These are phyloP conservation scores for Botrytis sinoallii DNA, from an alignment of 2,329 filamentous ascomycete genomes.

Conservation along the genomic window DNA sequence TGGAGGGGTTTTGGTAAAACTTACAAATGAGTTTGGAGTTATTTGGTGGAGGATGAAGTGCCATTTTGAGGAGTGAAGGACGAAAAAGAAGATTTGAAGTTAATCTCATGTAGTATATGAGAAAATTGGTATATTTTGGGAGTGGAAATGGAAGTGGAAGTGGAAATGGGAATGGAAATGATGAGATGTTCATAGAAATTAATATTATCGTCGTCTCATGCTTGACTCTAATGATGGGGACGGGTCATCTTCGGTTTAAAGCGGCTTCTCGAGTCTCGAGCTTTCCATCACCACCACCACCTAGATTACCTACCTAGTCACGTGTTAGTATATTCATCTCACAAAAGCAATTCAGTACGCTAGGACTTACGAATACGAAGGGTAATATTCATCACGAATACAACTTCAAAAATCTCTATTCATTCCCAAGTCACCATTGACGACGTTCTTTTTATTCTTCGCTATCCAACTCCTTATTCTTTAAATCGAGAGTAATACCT, in stretches of 20 bases:
- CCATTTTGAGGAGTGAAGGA: constrained; percentile 30
- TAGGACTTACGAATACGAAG: background rate
- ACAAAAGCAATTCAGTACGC: background rate
- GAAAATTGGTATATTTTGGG: background rate
- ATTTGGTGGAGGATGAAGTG: constrained; percentile 31
- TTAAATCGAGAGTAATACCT: background rate
- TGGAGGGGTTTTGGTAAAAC: constrained; percentile 15
- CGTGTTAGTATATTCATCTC: background rate
- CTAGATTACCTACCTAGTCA: no score
- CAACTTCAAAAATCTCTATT: background rate
- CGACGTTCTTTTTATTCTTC: background rate
- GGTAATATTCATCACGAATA: background rate
- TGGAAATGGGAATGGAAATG: no score
- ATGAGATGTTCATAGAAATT: background rate
- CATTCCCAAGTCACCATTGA: background rate
- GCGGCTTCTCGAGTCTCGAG: background rate
- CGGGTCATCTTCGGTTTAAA: background rate
- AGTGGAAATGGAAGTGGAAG: no score
- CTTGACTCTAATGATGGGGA: background rate
- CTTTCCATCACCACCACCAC: background rate
- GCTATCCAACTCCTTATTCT: background rate
- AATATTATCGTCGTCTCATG: background rate
- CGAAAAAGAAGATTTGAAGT: constrained; percentile 26
- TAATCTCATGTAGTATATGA: constrained; percentile 22
- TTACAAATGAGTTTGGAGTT: constrained; percentile 37